Conservation (phyloP, 108 stramenopile genomes). For the Nannochloropsis granulata region DNA sequence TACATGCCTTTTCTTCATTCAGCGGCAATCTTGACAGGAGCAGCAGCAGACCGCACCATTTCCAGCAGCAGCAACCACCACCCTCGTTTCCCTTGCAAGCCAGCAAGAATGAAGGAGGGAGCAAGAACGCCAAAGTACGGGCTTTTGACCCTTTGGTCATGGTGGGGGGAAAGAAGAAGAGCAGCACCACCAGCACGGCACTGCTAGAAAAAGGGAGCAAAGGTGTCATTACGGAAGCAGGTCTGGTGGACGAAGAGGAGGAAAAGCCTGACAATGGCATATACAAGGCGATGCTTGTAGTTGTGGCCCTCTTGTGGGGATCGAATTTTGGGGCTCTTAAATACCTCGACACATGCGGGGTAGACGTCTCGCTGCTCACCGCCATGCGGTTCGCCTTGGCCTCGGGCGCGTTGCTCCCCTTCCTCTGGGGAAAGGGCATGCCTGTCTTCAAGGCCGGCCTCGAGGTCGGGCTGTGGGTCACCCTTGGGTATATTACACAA, state of each 20-base stretch:
- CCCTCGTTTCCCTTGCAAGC: neutral
- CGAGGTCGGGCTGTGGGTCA: constrained; percentile 64
- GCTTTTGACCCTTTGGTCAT: neutral
- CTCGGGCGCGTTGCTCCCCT: neutral
- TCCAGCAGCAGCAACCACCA: neutral
- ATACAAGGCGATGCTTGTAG: constrained; percentile 16
- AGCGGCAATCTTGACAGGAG: no score
- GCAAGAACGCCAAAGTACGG: neutral
- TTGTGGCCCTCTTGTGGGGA: constrained; percentile 25
- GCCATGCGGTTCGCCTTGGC: constrained; percentile 12
- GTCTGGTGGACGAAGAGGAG: neutral
- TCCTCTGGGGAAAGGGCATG: neutral
- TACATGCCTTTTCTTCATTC: no score
- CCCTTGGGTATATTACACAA: constrained; percentile 69
- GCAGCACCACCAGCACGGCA: neutral
- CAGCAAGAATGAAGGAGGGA: neutral
- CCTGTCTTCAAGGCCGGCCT: constrained; percentile 43
- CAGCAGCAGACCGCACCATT: neutral
- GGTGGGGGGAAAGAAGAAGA: neutral
- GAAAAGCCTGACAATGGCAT: neutral
- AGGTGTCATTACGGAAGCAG: neutral
- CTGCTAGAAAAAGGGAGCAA: neutral
- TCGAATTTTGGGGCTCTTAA: constrained; percentile 32
- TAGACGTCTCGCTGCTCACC: constrained; percentile 1
- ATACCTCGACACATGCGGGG: constrained; percentile 9